These are phyloP conservation scores for Amniculicola lignicola DNA, from an alignment of 495 filamentous ascomycete genomes.

Conservation along the genomic window DNA sequence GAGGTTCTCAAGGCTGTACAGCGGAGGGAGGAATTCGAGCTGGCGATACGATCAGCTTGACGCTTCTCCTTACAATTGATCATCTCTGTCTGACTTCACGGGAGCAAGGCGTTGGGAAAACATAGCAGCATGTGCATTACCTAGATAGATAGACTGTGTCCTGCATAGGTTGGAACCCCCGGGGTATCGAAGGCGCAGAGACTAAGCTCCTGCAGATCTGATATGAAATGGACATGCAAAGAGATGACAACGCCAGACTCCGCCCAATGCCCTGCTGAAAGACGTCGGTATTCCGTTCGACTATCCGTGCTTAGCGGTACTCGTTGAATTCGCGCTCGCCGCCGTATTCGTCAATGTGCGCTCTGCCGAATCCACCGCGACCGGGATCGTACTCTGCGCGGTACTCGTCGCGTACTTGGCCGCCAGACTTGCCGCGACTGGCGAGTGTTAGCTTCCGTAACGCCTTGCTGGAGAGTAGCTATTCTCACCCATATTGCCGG, in stretches of 20 bases:
- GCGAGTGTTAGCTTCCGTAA: not conserved
- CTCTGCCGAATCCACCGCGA: slow-evolving; percentile 72
- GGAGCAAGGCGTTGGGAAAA: not conserved
- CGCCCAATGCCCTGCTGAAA: slow-evolving; percentile 3
- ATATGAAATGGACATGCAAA: not conserved
- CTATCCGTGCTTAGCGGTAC: too few species aligned
- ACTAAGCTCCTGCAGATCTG: not conserved
- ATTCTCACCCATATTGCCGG: slow-evolving; percentile 76
- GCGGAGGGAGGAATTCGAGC: slow-evolving; percentile 21
- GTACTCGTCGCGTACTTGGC: slow-evolving; percentile 97
- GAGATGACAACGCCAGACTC: slow-evolving; percentile 8
- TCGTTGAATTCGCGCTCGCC: too few species aligned
- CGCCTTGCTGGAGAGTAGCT: not conserved
- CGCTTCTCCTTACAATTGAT: too few species aligned
- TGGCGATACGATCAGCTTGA: slow-evolving; percentile 11
- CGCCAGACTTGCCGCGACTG: slow-evolving; percentile 82
- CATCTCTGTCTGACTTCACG: too few species aligned
- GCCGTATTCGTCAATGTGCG: slow-evolving; percentile 36
- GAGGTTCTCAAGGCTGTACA: slow-evolving; percentile 53
- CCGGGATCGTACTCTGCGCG: slow-evolving; percentile 94
- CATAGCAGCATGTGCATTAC: not conserved
- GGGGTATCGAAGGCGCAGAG: slow-evolving; percentile 2
- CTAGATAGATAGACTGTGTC: not conserved
- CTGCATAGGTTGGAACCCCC: not conserved
- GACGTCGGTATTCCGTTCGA: too few species aligned